Base-by-base conservation (phyloP, 1,284 basidiomycete species). In the Tilletia indica region DNA sequence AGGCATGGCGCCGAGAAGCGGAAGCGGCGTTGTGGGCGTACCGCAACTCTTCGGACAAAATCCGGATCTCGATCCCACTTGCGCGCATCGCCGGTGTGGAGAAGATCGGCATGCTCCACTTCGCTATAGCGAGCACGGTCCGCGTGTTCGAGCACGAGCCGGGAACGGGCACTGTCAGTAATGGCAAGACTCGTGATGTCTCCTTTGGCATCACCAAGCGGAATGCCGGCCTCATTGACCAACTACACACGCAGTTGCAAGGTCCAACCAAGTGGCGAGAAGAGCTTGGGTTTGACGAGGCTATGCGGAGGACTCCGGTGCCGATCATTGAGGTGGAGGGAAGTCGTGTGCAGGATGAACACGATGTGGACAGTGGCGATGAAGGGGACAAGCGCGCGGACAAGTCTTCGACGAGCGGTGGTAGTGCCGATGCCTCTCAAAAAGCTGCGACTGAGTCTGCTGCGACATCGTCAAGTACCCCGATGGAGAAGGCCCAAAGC, bases 1-100 rank as follows among this genome's bases (percentile, higher is more conserved):
- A 79, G 68, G 77, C 76, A 68, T 78, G 76, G 80, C 74, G 77
- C 70, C 69, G 74, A 48, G 76, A 79, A 73, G 72, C 76, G 51
- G 76, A 76, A 68, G 79, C 73, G 56, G 77, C 76, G 64, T 73
- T 75, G 56, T 80, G 73, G 70, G 71, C 66, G 48, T 75, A 73
- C 21, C 73, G 70, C 67, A 77, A 74, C 74, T 77, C 76, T 19
- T 73, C 74, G 70, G 76, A 77, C 56, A 77, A 76, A 73, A 77
- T 75, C 21, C 73, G 74, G 25, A 77, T 79, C 69, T 77, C 74
- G 58, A 69, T 80, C n/a, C 81, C 80, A 0, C 76, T 80, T 14
- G 76, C 73, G 14, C 75, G 75, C 21, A 75, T 82, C 70, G 70
- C 74, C 38, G 74, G 72, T 45, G 66, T 77, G 16, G 73, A 75